A percentile compares a stretch with the other conserved stretches of the same genome.
phyloP scores from a whole-genome alignment of 345 rosid species.

The Clarkia xantiana region DNA sequence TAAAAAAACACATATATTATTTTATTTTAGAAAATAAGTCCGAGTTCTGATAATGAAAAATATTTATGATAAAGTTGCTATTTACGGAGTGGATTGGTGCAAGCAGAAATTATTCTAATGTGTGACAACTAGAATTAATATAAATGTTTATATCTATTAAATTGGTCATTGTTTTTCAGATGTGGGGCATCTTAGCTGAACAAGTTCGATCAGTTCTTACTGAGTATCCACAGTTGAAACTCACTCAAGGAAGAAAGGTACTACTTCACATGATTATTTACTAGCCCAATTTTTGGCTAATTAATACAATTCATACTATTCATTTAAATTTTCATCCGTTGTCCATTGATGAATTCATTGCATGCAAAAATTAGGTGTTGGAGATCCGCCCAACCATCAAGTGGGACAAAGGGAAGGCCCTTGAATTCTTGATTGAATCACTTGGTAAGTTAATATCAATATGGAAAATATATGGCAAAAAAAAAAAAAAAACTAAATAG shows the following conservation, averaged over 20 bases:
- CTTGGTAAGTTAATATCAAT: slow-evolving; percentile 31
- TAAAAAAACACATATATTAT: no score
- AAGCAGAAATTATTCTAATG: no score
- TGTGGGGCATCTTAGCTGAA: slow-evolving; percentile 57
- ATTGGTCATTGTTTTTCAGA: slow-evolving; percentile 20
- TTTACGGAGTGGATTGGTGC: no score
- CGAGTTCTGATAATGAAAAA: no score
- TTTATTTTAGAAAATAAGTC: no score
- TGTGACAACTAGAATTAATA: no score
- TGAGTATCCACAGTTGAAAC: slow-evolving; percentile 45
- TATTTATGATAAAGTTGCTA: no score
- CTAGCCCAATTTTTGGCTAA: not conserved
- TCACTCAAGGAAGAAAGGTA: slow-evolving; percentile 84
- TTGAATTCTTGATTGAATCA: slow-evolving; percentile 72
- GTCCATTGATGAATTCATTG: not conserved
- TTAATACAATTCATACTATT: not conserved
- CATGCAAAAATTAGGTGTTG: slow-evolving; percentile 32
- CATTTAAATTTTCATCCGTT: not conserved
- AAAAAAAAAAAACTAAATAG: not conserved
- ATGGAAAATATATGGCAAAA: not conserved
- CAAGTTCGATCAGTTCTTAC: slow-evolving; percentile 48
- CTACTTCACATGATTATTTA: not conserved
- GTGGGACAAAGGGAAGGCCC: slow-evolving; percentile 95
- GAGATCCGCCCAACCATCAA: slow-evolving; percentile 82
- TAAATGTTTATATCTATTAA: no score